Conservation (phyloP, 257 asterid species). For the Cynanchum wilfordii region DNA sequence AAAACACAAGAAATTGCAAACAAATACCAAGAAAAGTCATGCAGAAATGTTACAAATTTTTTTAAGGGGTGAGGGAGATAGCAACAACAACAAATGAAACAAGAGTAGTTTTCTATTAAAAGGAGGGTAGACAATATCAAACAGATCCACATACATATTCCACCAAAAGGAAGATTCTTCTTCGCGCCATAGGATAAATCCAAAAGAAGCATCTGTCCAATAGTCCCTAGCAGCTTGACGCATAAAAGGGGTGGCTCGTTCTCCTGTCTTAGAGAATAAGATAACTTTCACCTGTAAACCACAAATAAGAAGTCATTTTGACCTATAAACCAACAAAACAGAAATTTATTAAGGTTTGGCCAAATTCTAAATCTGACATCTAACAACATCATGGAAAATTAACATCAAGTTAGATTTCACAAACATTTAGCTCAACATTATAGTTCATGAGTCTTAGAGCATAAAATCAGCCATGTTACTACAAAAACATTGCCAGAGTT, state of each 20-base stretch:
- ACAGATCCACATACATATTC: slow-evolving; percentile 57
- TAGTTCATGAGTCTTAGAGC: not conserved
- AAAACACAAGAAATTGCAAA: not conserved
- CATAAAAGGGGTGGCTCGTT: slow-evolving; percentile 87
- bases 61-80: too few species aligned
- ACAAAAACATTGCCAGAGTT: not conserved
- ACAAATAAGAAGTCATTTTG: slow-evolving; percentile 30
- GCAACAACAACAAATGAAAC: not conserved
- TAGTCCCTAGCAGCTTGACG: slow-evolving; percentile 79
- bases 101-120: not conserved
- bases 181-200: slow-evolving; percentile 71
- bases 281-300: slow-evolving; percentile 71
- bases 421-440: not conserved
- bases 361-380: not conserved
- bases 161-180: slow-evolving; percentile 82
- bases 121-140: slow-evolving; percentile 7
- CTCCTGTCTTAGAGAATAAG: slow-evolving; percentile 87
- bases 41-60: not conserved
- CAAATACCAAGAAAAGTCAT: too few species aligned
- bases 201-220: slow-evolving; percentile 68
- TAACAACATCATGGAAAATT: not conserved
- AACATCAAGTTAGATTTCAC: not conserved
- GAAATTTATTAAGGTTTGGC: slow-evolving; percentile 6
- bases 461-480: not conserved
- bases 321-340: slow-evolving; percentile 43